Base-by-base conservation (phyloP, 1,284 basidiomycete genomes). In the Ganoderma boninense region DNA sequence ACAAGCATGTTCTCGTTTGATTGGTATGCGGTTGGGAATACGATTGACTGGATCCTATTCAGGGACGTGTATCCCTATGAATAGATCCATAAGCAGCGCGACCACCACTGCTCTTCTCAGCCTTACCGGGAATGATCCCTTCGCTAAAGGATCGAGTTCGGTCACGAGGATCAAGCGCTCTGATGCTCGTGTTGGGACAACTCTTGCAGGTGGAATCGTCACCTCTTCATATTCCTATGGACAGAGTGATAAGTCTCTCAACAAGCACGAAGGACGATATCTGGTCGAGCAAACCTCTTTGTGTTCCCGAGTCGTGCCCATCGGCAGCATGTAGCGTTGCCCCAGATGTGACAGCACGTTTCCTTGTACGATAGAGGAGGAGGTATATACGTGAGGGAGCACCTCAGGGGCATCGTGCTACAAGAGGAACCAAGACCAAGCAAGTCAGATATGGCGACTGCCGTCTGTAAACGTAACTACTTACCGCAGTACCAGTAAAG, bases 1-100 rank as follows among this genome's bases (percentile, higher is more conserved):
- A 99, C 88, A 49, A 99, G 90, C 85, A 99, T 90, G 78, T 99
- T 99, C 82, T 99, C 98, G 75, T 98, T 99, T 1, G 96, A 94
- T 29, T 89, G 86, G 82, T 98, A 99, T 1, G 97, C 98, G 2
- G 95, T 95, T 0, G 95, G 94, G 81, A 94, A 99, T 16, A 99
- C 93, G 68, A 98, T 96, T 8, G 95, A 97, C 80, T 99, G 98
- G 72, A 99, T 94, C 72, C 98, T 89, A 79, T 99, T 99, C 72
- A 99, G 86, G 23, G 91, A 87, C 61, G 87, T 84, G 79, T 99
- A 99, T 35, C 95, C 95, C 91, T 97, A 68, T 26, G 26, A 8
- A 7, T 0, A 2, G 8, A n/a, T 46, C 67, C 13, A 26, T 40
- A 32, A 13, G n/a, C 1, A 23, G 63, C 0, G 3, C 29, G 14